phyloP scores from a whole-genome alignment of 805 yeast species.

The Spencermartinsiella europaea region DNA sequence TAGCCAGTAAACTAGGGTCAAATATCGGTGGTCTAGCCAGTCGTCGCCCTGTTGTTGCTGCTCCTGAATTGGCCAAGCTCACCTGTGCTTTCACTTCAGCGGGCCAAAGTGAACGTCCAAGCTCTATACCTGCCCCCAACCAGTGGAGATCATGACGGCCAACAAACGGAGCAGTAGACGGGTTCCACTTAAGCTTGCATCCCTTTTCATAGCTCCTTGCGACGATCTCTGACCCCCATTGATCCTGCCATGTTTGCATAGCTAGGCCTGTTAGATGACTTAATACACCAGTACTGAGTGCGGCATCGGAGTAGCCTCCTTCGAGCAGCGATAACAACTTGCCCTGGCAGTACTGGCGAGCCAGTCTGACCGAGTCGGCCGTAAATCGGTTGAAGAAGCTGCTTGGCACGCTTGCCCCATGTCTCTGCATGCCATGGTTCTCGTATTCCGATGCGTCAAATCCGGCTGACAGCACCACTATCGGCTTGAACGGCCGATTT shows the following conservation, averaged over 20 bases:
- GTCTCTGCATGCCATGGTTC: conserved; percentile 79
- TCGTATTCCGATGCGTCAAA: conserved; percentile 85
- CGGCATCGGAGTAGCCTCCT: conserved; percentile 85
- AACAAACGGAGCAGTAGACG: conserved; percentile 6
- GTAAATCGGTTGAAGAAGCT: conserved; percentile 70
- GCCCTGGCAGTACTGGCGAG: conserved; percentile 57
- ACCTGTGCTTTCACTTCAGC: conserved; percentile 16
- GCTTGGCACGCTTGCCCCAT: conserved; percentile 76
- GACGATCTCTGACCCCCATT: conserved; percentile 60
- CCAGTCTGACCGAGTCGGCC: conserved; percentile 62
- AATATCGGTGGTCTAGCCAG: not conserved
- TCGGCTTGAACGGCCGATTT: conserved; percentile 44
- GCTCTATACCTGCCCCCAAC: conserved; percentile 26
- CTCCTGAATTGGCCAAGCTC: conserved; percentile 9
- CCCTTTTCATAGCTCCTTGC: conserved; percentile 64
- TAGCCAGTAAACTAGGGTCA: conserved; percentile 11
- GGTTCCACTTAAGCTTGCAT: conserved; percentile 60
- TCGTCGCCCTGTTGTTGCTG: conserved; percentile 20
- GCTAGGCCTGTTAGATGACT: conserved; percentile 73
- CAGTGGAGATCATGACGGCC: conserved; percentile 10
- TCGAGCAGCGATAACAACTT: conserved; percentile 65
- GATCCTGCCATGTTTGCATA: conserved; percentile 49
- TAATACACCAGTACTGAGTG: conserved; percentile 71
- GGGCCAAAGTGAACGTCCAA: conserved; percentile 31
- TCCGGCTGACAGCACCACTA: conserved; percentile 78